These are phyloP conservation scores for Trichoderma sp. DNA, from an alignment of 2,329 filamentous ascomycete genomes.

Conservation along the genomic window DNA sequence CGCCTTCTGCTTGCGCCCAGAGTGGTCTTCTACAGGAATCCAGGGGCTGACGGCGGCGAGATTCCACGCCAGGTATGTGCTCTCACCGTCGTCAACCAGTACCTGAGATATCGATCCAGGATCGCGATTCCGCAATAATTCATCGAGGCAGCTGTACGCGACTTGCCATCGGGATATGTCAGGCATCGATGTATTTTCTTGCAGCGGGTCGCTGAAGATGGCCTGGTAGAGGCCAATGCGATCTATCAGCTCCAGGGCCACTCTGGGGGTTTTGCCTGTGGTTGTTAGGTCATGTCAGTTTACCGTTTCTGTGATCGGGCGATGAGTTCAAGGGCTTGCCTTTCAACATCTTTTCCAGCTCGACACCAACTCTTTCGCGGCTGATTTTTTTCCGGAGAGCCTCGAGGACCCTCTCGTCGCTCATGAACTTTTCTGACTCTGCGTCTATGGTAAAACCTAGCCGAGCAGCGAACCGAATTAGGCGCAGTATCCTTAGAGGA, in stretches of 20 bases:
- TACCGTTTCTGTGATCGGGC: neutral
- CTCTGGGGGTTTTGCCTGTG: slow-evolving; percentile 58
- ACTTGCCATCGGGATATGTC: slow-evolving; percentile 58
- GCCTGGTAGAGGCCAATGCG: slow-evolving; percentile 65
- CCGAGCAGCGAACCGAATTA: slow-evolving; percentile 87
- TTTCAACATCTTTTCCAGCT: slow-evolving; percentile 61
- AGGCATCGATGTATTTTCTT: slow-evolving; percentile 50
- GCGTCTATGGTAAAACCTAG: slow-evolving; percentile 75
- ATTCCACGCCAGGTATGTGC: slow-evolving; percentile 72
- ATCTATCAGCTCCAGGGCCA: slow-evolving; percentile 63
- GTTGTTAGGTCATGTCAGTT: neutral
- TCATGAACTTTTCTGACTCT: slow-evolving; percentile 70
- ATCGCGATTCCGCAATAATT: slow-evolving; percentile 43
- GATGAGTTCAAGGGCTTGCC: neutral
- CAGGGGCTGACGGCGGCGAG: slow-evolving; percentile 74
- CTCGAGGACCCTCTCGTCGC: slow-evolving; percentile 69
- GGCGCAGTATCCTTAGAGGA: slow-evolving; percentile 77
- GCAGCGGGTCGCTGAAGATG: slow-evolving; percentile 68
- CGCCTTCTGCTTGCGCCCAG: slow-evolving; percentile 45
- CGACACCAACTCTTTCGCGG: slow-evolving; percentile 80
- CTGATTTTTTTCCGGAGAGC: slow-evolving; percentile 87
- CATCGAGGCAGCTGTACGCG: slow-evolving; percentile 61
- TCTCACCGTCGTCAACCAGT: slow-evolving; percentile 62
- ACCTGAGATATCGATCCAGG: slow-evolving; percentile 48
- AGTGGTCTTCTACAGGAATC: slow-evolving; percentile 47